A percentile compares a stretch with the other conserved stretches of the same genome.
Evolutionary conservation across 768 basidiomycete species (phyloP).

Genomic region (Nidula microcarpa): DNA sequence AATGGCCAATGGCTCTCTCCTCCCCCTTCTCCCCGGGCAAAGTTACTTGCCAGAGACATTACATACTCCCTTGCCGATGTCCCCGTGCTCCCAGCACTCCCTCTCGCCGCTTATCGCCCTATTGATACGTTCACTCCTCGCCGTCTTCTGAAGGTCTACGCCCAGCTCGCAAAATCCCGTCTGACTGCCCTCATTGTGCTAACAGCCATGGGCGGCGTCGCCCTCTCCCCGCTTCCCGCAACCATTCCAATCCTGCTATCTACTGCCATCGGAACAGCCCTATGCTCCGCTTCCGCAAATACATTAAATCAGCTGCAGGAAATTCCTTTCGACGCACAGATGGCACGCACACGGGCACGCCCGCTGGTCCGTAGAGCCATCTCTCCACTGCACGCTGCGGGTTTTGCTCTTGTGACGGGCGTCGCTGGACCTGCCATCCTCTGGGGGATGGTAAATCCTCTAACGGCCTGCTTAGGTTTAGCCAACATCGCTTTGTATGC

Average conservation of each 20-base stretch:
- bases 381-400: conserved; percentile 77
- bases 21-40: not conserved
- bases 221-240: conserved; percentile 84
- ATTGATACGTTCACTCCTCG: conserved; percentile 42
- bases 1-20: conserved; percentile 49
- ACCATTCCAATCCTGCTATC: conserved; percentile 82
- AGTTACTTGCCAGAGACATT: not conserved
- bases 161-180: conserved; percentile 79
- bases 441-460: conserved; percentile 80
- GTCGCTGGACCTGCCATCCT: conserved; percentile 75
- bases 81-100: conserved; percentile 9
- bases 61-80: conserved; percentile 6
- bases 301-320: conserved; percentile 94
- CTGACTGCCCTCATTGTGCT: conserved; percentile 84
- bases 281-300: conserved; percentile 93
- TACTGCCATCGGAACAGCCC: conserved; percentile 83
- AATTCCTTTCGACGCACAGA: conserved; percentile 94
- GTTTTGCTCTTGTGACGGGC: conserved; percentile 77
- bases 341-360: conserved; percentile 83
- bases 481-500: conserved; percentile 89
- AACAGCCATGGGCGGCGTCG: conserved; percentile 89
- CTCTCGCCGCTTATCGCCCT: conserved; percentile 26
- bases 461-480: conserved; percentile 79
- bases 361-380: conserved; percentile 87
- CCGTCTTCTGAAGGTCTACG: conserved; percentile 64